Percentiles rank a stretch among this genome's conserved stretches.
Conservation (phyloP, 2,329 filamentous ascomycete species). For the Aspergillus tanneri region DNA sequence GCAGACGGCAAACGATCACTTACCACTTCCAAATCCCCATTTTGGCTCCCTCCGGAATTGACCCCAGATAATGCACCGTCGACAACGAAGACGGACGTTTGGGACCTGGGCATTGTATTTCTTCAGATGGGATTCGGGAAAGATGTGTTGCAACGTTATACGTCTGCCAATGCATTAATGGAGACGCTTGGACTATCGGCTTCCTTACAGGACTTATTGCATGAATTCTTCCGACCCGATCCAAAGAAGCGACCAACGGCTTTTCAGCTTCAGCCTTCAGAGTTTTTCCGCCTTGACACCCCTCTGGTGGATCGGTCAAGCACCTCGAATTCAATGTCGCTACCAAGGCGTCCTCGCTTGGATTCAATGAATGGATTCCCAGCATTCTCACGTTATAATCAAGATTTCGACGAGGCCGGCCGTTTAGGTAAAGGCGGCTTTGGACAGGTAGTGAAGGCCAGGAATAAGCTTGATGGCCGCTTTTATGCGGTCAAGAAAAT, state of each 20-base stretch:
- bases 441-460: conserved; percentile 91
- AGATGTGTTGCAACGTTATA: conserved; percentile 71
- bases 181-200: conserved; percentile 70
- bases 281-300: conserved; percentile 44
- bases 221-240: conserved; percentile 80
- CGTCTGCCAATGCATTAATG: conserved; percentile 73
- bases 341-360: conserved; percentile 55
- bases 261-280: conserved; percentile 65
- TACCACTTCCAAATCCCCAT: conserved; percentile 68
- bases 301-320: conserved; percentile 39
- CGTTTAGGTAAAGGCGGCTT: conserved; percentile 90
- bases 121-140: conserved; percentile 92
- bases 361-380: conserved; percentile 60
- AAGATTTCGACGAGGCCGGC: conserved; percentile 88
- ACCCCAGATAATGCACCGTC: conserved; percentile 54
- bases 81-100: conserved; percentile 82
- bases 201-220: conserved; percentile 74
- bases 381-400: conserved; percentile 71
- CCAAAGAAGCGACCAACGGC: conserved; percentile 81
- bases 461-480: conserved; percentile 89
- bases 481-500: conserved; percentile 98
- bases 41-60: conserved; percentile 81
- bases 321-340: conserved; percentile 45
- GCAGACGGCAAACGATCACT: conserved; percentile 42
- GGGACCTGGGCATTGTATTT: conserved; percentile 90